Evolutionary conservation across 2,329 filamentous ascomycete species (phyloP).

Genomic region (Claviceps sp.): DNA sequence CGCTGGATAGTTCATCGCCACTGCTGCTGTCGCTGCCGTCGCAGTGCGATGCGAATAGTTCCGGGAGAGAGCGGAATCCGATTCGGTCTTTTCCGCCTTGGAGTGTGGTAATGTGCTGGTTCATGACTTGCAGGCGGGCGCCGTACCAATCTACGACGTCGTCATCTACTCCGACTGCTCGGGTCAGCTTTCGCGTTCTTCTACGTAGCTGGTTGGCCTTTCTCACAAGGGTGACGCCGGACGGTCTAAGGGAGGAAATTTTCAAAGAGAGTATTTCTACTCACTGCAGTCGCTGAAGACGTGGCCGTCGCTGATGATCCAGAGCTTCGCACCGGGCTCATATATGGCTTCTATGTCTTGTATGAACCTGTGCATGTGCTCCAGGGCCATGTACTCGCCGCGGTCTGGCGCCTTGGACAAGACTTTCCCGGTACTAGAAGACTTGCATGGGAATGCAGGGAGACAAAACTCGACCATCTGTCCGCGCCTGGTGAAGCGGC

Average conservation of each 20-base stretch:
- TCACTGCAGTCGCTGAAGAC: conserved; percentile 28
- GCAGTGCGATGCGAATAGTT: conserved; percentile 16
- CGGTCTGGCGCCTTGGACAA: conserved; percentile 18
- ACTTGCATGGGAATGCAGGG: conserved; percentile 27
- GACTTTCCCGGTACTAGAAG: conserved; percentile 22
- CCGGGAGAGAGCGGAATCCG: conserved; percentile 16
- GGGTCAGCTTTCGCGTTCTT: background rate
- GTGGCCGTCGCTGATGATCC: conserved; percentile 26
- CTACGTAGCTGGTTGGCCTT: background rate
- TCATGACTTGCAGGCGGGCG: conserved; percentile 23
- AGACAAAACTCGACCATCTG: conserved; percentile 17
- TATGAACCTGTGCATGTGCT: conserved; percentile 17
- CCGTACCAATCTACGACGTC: conserved; percentile 26
- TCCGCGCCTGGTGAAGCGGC: conserved; percentile 12
- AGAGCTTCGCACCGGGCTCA: conserved; percentile 19
- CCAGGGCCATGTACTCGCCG: conserved; percentile 21
- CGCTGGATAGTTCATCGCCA: background rate
- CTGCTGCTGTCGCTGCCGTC: no score
- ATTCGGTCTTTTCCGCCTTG: conserved; percentile 13
- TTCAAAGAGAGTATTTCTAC: conserved; percentile 3
- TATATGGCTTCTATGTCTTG: conserved; percentile 18
- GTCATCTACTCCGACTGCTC: conserved; percentile 29
- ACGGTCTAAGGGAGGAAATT: background rate
- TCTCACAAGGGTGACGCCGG: background rate
- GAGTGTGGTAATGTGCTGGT: conserved; percentile 13